phyloP scores from a whole-genome alignment of 495 filamentous ascomycete genomes.

The Podospora tetraspora region DNA sequence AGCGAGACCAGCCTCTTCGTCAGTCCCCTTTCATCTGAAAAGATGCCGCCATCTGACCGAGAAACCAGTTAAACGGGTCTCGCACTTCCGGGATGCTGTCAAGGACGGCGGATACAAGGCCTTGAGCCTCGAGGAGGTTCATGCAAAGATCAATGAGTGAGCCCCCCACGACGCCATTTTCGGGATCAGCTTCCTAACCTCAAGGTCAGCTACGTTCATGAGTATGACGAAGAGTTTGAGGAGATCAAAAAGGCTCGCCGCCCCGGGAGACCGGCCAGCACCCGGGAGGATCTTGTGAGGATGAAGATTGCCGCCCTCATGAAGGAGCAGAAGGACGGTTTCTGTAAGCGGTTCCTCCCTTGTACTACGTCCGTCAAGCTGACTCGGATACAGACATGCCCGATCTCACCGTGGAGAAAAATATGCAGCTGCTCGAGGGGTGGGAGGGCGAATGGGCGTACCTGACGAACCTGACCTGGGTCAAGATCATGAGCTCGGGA shows the following conservation, averaged over 20 bases:
- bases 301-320: constrained; percentile 64
- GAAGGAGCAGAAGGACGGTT: constrained; percentile 78
- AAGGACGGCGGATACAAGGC: constrained; percentile 47
- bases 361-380: constrained; percentile 6
- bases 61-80: constrained; percentile 59
- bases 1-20: constrained; percentile 65
- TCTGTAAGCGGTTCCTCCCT: constrained; percentile 46
- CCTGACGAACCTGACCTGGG: constrained; percentile 49
- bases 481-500: constrained; percentile 57
- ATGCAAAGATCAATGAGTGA: constrained; percentile 58
- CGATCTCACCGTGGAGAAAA: constrained; percentile 44
- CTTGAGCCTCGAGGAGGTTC: constrained; percentile 54
- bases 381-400: constrained; percentile 41
- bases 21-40: constrained; percentile 21
- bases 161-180: constrained; percentile 7
- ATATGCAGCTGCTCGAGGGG: constrained; percentile 38
- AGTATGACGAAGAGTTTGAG: constrained; percentile 69
- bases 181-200: background rate
- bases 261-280: constrained; percentile 72
- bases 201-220: constrained; percentile 61
- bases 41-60: background rate
- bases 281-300: constrained; percentile 68
- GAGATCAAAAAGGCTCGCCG: constrained; percentile 69
- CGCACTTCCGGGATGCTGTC: constrained; percentile 64
- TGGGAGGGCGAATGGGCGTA: constrained; percentile 52